Percentiles rank a stretch among this genome's conserved stretches.
Conservation (phyloP, 2,329 filamentous ascomycete species). For the Cadophora gregata region DNA sequence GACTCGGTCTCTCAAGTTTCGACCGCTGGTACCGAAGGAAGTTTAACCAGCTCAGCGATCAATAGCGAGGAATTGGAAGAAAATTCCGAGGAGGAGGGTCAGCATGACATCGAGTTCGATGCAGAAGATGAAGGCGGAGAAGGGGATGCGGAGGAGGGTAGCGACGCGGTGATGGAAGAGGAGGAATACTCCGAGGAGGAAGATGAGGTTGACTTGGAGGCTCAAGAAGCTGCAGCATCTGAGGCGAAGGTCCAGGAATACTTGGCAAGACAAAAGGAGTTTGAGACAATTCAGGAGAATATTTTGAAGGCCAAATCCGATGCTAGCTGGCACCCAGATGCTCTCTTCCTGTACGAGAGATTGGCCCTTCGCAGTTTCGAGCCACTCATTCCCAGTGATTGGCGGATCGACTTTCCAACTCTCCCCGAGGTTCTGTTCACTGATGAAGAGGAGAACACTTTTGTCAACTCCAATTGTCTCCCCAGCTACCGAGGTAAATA, state of each 20-base stretch:
- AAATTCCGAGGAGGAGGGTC: constrained; percentile 18
- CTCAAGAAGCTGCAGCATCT: constrained; percentile 23
- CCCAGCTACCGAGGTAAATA: constrained; percentile 38
- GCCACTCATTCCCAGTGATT: constrained; percentile 38
- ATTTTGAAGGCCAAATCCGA: constrained; percentile 36
- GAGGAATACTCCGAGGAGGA: constrained; percentile 16
- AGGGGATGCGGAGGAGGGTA: constrained; percentile 23
- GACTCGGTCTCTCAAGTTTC: constrained; percentile 34
- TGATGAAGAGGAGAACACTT: constrained; percentile 31
- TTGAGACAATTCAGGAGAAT: constrained; percentile 35
- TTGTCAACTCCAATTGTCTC: constrained; percentile 40
- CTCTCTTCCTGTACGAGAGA: constrained; percentile 41
- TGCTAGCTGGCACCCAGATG: constrained; percentile 42
- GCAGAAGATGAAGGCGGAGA: constrained; percentile 22
- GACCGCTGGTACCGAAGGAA: constrained; percentile 2
- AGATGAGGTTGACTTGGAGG: constrained; percentile 25
- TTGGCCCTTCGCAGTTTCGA: constrained; percentile 43
- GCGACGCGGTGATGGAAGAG: constrained; percentile 22
- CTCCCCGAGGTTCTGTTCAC: constrained; percentile 41
- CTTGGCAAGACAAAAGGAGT: constrained; percentile 40
- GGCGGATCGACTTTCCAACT: constrained; percentile 43
- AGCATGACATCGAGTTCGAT: constrained; percentile 18
- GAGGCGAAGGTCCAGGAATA: constrained; percentile 41
- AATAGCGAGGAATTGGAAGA: constrained; percentile 14
- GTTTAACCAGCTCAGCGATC: constrained; percentile 11